phyloP scores from a whole-genome alignment of 768 basidiomycete genomes.

The Pholiota microspora region DNA sequence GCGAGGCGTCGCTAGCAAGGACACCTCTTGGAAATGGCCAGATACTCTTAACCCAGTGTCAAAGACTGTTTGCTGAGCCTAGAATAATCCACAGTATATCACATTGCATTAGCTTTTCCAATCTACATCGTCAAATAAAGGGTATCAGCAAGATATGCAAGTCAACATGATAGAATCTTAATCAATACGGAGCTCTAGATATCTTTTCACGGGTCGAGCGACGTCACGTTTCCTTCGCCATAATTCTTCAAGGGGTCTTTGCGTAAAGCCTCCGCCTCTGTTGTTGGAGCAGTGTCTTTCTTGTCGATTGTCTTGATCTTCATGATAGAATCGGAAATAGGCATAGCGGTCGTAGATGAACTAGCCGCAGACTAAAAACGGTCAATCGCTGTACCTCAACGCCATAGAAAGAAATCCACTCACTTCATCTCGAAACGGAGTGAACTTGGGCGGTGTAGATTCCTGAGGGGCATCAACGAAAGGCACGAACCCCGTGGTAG shows the following conservation, averaged over 20 bases:
- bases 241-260: conserved; percentile 85
- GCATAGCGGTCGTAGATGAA: conserved; percentile 27
- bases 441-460: conserved; percentile 57
- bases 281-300: conserved; percentile 41
- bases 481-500: conserved; percentile 34
- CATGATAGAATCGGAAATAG: conserved; percentile 60
- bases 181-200: neutral
- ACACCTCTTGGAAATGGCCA: neutral
- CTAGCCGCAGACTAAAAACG: conserved; percentile 22
- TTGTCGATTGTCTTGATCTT: conserved; percentile 53
- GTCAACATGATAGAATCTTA: conserved; percentile 3
- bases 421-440: conserved; percentile 75
- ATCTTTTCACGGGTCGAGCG: conserved; percentile 4
- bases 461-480: conserved; percentile 35
- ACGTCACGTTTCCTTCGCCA: conserved; percentile 6
- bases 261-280: conserved; percentile 76
- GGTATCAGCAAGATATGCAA: conserved; percentile 15
- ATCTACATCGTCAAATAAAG: conserved; percentile 20
- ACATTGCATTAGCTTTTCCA: conserved; percentile 14
- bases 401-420: conserved; percentile 19
- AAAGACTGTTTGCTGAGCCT: conserved; percentile 1
- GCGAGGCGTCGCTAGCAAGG: neutral
- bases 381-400: neutral
- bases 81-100: conserved; percentile 11
- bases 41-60: neutral